Base-by-base conservation (phyloP, 73 alveolate species). In the Breviolum minutum region DNA sequence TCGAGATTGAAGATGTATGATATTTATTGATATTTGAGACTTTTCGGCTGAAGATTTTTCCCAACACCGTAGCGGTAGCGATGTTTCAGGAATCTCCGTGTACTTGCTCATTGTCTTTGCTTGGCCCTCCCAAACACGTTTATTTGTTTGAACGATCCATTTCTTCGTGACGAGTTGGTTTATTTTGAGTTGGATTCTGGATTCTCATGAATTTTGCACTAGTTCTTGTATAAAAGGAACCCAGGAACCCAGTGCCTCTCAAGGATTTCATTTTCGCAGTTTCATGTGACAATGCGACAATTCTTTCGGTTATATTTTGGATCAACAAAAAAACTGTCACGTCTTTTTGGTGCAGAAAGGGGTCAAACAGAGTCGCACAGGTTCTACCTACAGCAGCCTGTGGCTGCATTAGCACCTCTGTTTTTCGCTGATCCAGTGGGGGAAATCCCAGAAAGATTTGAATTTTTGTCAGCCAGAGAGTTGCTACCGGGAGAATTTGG, bases 351-450 rank as follows among this genome's bases (percentile, higher is more conserved):
- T 6, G 6, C 83, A 73, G 14, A 27, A 73, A 73, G 32, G 32
- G n/a, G 32, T 13, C 32, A 32, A 7, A 13, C 16, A 22, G 19
- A 13, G 80, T 8, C 63, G 29, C 69, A 0, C 69, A 92, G 98
- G 98, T 92, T 92, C 98, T 81, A 92, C 91, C 26, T 92, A 68
- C 98, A 92, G 86, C 91, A 92, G 80, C 99, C 99, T 16, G 92
- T 81, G 86, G 66, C 24, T 22, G 99, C 99, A 20, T 66, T 94
- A 60, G 99, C 99, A 8, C 99, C 99, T 22, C 87, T 94, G 32
- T 94, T 94, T 54, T 94, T 94, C 94, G 99, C 99, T 2, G 99
- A 94, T 63, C 99, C 99, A 17, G 98, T 60, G n/a, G n/a, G 54
- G 54, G 54, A 40, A 40, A 2, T 40, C 54, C 54, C 54, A 40